These are phyloP conservation scores for Trichoderma pleuroti DNA, from an alignment of 2,329 filamentous ascomycete genomes.

Conservation along the genomic window DNA sequence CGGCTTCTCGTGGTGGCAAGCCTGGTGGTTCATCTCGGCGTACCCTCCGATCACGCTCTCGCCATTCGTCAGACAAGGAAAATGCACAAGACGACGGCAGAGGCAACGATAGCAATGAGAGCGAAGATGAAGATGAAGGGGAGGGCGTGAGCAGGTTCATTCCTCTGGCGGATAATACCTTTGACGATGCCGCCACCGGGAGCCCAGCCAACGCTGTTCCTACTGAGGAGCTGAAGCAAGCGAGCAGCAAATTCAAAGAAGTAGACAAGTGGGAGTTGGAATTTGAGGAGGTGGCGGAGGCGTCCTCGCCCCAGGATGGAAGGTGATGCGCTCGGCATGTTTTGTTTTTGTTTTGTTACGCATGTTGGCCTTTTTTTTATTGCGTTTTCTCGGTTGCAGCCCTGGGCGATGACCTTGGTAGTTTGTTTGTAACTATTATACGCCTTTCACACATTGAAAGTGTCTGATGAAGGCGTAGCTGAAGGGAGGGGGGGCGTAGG, in stretches of 20 bases:
- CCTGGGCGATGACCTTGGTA: neutral
- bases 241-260: conserved; percentile 62
- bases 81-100: conserved; percentile 43
- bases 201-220: conserved; percentile 38
- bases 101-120: conserved; percentile 33
- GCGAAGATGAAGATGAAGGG: conserved; percentile 34
- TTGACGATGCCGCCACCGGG: conserved; percentile 31
- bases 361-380: neutral
- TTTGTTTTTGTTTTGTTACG: neutral
- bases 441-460: neutral
- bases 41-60: conserved; percentile 48
- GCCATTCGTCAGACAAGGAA: conserved; percentile 55
- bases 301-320: conserved; percentile 51
- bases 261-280: conserved; percentile 67
- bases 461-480: neutral
- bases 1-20: conserved; percentile 28
- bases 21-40: conserved; percentile 26
- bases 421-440: neutral
- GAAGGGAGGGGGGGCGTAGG: neutral
- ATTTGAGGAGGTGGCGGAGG: conserved; percentile 60
- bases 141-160: conserved; percentile 40
- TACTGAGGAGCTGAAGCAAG: conserved; percentile 55
- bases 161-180: conserved; percentile 45
- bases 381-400: neutral
- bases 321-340: conserved; percentile 33